Evolutionary conservation across 164 flowering plant genomes (phyloP).

Genomic region (Piper betle): DNA sequence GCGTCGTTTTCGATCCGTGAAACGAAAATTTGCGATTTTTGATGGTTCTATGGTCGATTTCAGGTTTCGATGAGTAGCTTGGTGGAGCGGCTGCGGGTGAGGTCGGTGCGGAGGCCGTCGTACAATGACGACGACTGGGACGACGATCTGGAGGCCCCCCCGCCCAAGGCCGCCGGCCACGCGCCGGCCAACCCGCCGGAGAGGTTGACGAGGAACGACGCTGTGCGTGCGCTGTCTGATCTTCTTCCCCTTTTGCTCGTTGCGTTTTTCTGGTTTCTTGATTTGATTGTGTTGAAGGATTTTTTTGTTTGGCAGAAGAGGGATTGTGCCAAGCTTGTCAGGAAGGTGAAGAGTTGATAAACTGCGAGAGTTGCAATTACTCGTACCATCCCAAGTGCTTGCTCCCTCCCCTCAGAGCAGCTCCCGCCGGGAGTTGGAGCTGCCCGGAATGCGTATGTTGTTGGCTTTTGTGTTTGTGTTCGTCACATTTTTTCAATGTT

Average conservation of each 20-base stretch:
- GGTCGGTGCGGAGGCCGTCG: slow-evolving; percentile 74
- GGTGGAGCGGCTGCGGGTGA: slow-evolving; percentile 85
- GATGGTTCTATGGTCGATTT: not conserved
- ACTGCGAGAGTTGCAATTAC: slow-evolving; percentile 80
- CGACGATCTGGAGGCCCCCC: slow-evolving; percentile 51
- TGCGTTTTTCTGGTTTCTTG: not conserved
- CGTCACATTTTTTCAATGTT: not conserved
- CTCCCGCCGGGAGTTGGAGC: slow-evolving; percentile 59
- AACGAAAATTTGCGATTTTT: too few species aligned
- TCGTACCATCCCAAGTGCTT: slow-evolving; percentile 77
- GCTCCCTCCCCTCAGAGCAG: slow-evolving; percentile 60
- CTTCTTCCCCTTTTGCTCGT: not conserved
- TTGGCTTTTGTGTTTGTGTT: slow-evolving; percentile 1
- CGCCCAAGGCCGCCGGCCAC: slow-evolving; percentile 12
- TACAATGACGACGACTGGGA: slow-evolving; percentile 77
- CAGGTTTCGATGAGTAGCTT: slow-evolving; percentile 59
- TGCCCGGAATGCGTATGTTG: slow-evolving; percentile 98
- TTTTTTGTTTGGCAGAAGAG: slow-evolving; percentile 36
- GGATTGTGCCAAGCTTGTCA: slow-evolving; percentile 80
- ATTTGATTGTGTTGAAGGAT: not conserved
- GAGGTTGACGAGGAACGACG: slow-evolving; percentile 52
- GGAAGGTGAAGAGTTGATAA: slow-evolving; percentile 41
- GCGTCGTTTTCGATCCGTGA: not conserved
- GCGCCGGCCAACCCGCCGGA: slow-evolving; percentile 31
- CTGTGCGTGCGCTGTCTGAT: slow-evolving; percentile 34